phyloP scores from a whole-genome alignment of 2,329 filamentous ascomycete species.

The Stenocarpella maydis region DNA sequence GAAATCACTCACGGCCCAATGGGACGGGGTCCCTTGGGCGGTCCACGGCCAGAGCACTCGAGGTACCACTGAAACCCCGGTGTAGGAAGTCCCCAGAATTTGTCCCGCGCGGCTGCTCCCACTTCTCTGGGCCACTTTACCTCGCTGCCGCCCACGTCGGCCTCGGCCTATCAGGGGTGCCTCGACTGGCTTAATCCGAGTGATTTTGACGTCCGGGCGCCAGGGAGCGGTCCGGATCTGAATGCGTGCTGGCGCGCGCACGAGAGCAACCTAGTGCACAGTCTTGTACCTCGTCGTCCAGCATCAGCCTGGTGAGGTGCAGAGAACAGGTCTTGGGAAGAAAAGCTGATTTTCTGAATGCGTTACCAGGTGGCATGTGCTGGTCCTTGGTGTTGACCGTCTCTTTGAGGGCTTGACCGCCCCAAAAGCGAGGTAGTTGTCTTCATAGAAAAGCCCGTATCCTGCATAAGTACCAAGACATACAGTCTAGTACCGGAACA shows the following conservation, averaged over 20 bases:
- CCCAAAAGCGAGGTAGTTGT: no score
- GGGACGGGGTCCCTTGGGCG: neutral
- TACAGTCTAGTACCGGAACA: neutral
- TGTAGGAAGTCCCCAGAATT: neutral
- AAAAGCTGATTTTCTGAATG: neutral
- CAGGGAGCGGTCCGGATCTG: no score
- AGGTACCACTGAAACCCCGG: no score
- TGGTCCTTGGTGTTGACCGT: neutral
- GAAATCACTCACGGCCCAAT: constrained; percentile 31
- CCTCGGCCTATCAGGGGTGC: no score
- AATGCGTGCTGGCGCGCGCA: neutral
- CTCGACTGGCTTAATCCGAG: no score
- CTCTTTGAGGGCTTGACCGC: neutral
- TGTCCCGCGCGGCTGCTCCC: constrained; percentile 15
- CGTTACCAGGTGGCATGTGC: neutral
- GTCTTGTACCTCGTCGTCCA: neutral
- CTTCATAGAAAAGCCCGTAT: no score
- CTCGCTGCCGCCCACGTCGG: neutral
- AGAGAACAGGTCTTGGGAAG: no score
- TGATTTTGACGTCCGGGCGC: no score
- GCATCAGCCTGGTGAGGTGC: neutral
- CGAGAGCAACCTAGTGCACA: neutral
- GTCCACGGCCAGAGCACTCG: neutral
- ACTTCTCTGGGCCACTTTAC: neutral
- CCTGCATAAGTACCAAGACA: no score